A percentile compares a stretch with the other conserved stretches of the same genome.
Evolutionary conservation across 2,329 filamentous ascomycete genomes (phyloP).

Genomic region (Alternaria sp.): DNA sequence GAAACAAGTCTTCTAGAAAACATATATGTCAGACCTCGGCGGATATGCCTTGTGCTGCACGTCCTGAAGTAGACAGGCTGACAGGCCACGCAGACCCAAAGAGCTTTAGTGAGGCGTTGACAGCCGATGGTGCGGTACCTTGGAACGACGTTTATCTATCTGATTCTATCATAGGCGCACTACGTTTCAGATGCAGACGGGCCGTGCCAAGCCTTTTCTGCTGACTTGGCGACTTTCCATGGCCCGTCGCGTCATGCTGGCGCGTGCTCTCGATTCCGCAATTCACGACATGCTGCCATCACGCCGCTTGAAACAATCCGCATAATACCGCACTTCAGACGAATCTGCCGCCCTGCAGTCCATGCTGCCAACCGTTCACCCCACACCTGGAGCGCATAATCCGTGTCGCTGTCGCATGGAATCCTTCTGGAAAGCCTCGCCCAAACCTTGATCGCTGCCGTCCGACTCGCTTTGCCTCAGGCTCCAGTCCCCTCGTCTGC

Average conservation of each 20-base stretch:
- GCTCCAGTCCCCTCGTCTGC: conserved; percentile 25
- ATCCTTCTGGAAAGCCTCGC: conserved; percentile 34
- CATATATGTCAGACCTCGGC: conserved; percentile 1
- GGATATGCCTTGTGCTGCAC: conserved; percentile 13
- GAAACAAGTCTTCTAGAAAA: conserved; percentile 19
- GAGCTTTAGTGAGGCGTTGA: conserved; percentile 14
- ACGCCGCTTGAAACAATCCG: conserved; percentile 35
- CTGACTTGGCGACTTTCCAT: conserved; percentile 17
- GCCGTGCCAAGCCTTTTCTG: conserved; percentile 11
- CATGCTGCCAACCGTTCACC: conserved; percentile 8
- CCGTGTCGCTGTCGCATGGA: conserved; percentile 21
- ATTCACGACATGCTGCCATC: not conserved
- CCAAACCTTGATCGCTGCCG: conserved; percentile 27
- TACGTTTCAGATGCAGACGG: conserved; percentile 32
- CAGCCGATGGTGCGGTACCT: conserved; percentile 13
- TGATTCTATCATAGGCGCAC: conserved; percentile 31
- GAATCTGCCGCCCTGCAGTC: conserved; percentile 4
- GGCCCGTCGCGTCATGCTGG: conserved; percentile 24
- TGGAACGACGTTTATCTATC: conserved; percentile 24
- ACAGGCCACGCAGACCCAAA: not conserved
- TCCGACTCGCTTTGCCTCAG: conserved; percentile 30
- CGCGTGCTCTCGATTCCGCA: conserved; percentile 6
- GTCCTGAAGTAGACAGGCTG: conserved; percentile 7
- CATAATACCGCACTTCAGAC: conserved; percentile 17
- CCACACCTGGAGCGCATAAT: conserved; percentile 21